Percentiles rank a stretch among this genome's conserved stretches.
Conservation (phyloP, 108 stramenopile genomes). For the Fragilaria crotonensis region DNA sequence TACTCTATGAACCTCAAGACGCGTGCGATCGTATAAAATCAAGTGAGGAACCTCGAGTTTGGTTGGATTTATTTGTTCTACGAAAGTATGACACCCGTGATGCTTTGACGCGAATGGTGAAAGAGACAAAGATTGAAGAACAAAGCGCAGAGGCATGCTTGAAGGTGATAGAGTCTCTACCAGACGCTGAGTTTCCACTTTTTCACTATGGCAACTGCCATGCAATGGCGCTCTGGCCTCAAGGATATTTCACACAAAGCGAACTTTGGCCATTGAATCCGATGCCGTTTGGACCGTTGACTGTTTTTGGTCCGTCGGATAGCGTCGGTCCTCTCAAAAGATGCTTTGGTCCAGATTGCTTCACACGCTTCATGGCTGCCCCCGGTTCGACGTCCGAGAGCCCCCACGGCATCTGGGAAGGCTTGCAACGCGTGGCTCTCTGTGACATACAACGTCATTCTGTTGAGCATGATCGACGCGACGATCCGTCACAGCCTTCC, state of each 20-base stretch:
- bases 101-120: not conserved
- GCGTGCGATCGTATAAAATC: slow-evolving; percentile 8
- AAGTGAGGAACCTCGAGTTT: not conserved
- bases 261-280: slow-evolving; percentile 7
- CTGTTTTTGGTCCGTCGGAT: slow-evolving; percentile 4
- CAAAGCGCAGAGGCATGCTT: not conserved
- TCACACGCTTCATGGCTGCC: slow-evolving; percentile 10
- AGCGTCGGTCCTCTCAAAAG: not conserved
- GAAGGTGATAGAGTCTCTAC: not conserved
- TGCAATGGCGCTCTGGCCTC: slow-evolving; percentile 15
- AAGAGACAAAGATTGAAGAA: slow-evolving; percentile 2
- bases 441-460: not conserved
- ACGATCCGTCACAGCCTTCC: not conserved
- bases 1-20: not conserved
- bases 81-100: slow-evolving; percentile 7
- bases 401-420: too few relatives aligned
- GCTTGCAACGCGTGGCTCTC: too few relatives aligned
- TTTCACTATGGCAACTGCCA: slow-evolving; percentile 10
- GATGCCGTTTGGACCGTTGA: slow-evolving; percentile 7
- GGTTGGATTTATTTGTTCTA: slow-evolving; percentile 12
- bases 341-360: slow-evolving; percentile 14
- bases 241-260: not conserved
- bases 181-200: not conserved
- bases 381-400: too few relatives aligned
- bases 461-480: not conserved